These are phyloP conservation scores for Sporothrix inflata DNA, from an alignment of 2,329 filamentous ascomycete genomes.

Conservation along the genomic window DNA sequence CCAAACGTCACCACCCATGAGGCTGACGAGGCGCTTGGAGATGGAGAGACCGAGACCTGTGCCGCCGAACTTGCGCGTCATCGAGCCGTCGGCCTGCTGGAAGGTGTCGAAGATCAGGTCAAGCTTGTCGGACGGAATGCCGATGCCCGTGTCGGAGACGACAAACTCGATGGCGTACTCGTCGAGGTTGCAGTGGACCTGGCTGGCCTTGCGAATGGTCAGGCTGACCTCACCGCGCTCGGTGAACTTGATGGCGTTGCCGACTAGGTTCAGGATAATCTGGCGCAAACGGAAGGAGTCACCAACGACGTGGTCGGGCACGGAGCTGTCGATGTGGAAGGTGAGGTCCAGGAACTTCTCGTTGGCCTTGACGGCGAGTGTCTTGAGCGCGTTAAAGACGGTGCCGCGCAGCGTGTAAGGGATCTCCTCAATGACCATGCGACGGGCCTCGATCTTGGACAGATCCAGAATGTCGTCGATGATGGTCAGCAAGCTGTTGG, in stretches of 20 bases:
- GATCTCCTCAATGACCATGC: constrained; percentile 98
- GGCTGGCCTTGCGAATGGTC: constrained; percentile 74
- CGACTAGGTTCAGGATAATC: constrained; percentile 95
- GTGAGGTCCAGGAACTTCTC: constrained; percentile 92
- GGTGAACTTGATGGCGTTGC: constrained; percentile 99
- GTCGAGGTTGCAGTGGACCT: constrained; percentile 50
- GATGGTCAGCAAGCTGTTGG: constrained; percentile 93
- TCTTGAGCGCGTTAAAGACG: constrained; percentile 97
- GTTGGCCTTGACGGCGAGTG: constrained; percentile 94
- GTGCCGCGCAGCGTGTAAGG: constrained; percentile 92
- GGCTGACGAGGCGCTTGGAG: constrained; percentile 88
- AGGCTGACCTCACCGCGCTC: constrained; percentile 95
- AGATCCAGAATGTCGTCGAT: constrained; percentile 83
- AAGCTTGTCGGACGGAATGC: constrained; percentile 92
- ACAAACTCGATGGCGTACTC: constrained; percentile 96
- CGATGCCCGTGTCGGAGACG: constrained; percentile 94
- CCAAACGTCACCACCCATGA: constrained; percentile 97
- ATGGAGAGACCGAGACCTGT: constrained; percentile 94
- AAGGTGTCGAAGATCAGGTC: constrained; percentile 98
- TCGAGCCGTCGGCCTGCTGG: constrained; percentile 96
- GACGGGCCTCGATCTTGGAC: constrained; percentile 87
- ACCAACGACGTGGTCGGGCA: constrained; percentile 92
- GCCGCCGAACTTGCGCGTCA: constrained; percentile 92
- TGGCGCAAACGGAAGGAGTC: constrained; percentile 96
- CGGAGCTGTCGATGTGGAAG: constrained; percentile 89